Evolutionary conservation across 2,329 filamentous ascomycete genomes (phyloP), one percentile per base, ranked within the genome.

Genomic region (Pseudocercospora ulei): DNA sequence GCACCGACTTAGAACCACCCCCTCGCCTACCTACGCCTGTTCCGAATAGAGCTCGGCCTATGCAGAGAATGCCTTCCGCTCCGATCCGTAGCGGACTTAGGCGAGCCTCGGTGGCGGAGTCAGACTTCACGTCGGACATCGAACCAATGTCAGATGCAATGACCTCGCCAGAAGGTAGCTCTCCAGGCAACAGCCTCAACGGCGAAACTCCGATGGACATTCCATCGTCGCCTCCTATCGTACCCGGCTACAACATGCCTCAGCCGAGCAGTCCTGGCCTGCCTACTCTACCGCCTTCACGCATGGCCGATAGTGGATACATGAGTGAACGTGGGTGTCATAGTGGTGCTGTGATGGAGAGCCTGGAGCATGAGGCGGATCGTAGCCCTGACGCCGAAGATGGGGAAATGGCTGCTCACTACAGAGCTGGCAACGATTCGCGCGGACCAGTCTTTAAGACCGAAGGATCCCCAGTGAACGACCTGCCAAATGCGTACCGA

Each of bases 141-240:
- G 56, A 57, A 6, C 51, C 50, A 5, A 55, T 51, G 45, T 68
- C 65, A 2, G 66, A 70, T 42, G 59, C 58, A 30, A 59, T 62
- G 7, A 66, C 65, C 37, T 68, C 65, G 1, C 62, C 63, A 3
- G 67, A 69, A 43, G 65, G 67, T 17, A 65, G 63, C 38, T 70
- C 68, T 38, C 69, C 68, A 34, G 65, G 64, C 39, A 66, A 53
- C 16, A 58, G 56, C 39, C 41, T 51, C 14, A 48, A 65, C 42
- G 62, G 67, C 5, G 67, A 69, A 28, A 92, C 85, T 36, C 81
- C 85, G 3, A 77, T 76, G 33, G 82, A 84, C 38, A 84, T 96
- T 51, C 82, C 82, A 1, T 96, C 90, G 0, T 96, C 88, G 3
- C 88, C 88, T 8, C 90, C 90, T 1, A 70, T 92, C 1, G 76